A percentile compares a stretch with the other conserved stretches of the same genome.
Conservation (phyloP, 768 basidiomycete genomes). For the Lactarius pseudohatsudake region DNA sequence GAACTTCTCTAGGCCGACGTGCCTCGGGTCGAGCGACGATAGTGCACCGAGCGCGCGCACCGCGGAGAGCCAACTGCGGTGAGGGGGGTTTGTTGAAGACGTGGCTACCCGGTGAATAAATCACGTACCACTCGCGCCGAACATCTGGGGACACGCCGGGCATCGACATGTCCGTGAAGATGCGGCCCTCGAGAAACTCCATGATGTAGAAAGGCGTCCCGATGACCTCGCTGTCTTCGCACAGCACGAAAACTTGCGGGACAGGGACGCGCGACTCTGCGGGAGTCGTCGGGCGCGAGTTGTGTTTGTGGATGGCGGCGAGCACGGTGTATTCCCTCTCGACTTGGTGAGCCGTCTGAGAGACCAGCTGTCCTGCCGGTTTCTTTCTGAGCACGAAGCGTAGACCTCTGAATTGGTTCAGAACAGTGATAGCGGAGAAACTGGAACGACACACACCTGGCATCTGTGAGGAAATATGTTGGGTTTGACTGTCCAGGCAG, state of each 20-base stretch:
- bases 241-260: conserved; percentile 80
- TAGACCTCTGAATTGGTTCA: conserved; percentile 37
- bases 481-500: conserved; percentile 74
- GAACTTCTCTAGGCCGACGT: conserved; percentile 67
- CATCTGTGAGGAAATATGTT: conserved; percentile 89
- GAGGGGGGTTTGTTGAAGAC: no score
- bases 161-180: conserved; percentile 86
- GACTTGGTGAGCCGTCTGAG: conserved; percentile 90
- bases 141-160: conserved; percentile 61
- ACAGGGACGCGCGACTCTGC: conserved; percentile 67
- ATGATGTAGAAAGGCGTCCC: conserved; percentile 96
- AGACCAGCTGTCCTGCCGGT: conserved; percentile 83
- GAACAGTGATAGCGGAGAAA: conserved; percentile 8
- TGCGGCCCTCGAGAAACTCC: conserved; percentile 92
- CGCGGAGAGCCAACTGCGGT: conserved; percentile 72
- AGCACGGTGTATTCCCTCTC: conserved; percentile 91
- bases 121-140: conserved; percentile 66
- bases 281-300: conserved; percentile 51
- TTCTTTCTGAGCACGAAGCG: conserved; percentile 91
- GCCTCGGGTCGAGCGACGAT: conserved; percentile 58
- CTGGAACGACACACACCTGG: conserved; percentile 46
- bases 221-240: conserved; percentile 72
- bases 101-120: not conserved
- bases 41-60: conserved; percentile 69
- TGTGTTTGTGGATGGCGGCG: conserved; percentile 72